Base-by-base conservation (phyloP, 1,139 yeast species). In the Yamadazyma atlantica region DNA sequence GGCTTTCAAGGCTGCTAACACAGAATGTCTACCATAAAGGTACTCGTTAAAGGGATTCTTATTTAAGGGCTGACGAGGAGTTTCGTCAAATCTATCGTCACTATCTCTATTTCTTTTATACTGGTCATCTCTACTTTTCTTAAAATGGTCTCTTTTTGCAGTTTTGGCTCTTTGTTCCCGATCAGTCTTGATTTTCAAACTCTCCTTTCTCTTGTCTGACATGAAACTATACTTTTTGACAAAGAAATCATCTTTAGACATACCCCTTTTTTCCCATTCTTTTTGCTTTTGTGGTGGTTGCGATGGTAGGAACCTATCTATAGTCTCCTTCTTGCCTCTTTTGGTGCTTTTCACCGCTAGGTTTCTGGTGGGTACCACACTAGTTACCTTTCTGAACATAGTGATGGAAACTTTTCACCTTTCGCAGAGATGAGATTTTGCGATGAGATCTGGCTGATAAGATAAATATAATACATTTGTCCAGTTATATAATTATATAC, bases 11-110 rank as follows among this genome's bases (percentile, higher is more conserved):
- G 88, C 95, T 1, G 95, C 83, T 22, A 73, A 51, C 1, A 89
- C 92, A 0, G 95, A 67, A 41, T 85, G 84, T 0, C 84, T 80
- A 4, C 97, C 97, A 54, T 75, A 87, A 2, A 88, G 60, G 50
- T 81, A 82, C 51, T 88, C 96, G 38, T 74, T 60, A 29, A 80
- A 55, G 0, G 89, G 82, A 39, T 67, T 68, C 25, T 42, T 41
- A 18, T 36, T 38, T 31, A 30, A 45, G 32, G 25, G 36, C 22
- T 6, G 9, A 19, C 22, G 22, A n/a, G n/a, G n/a, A n/a, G n/a
- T n/a, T n/a, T n/a, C n/a, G n/a, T n/a, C n/a, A n/a, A n/a, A n/a
- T n/a, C n/a, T n/a, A n/a, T n/a, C n/a, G n/a, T n/a, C n/a, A n/a
- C n/a, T n/a, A n/a, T n/a, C n/a, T 35, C 10, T 33, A 24, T 36